Evolutionary conservation across 2,329 filamentous ascomycete genomes (phyloP), one percentile per base, ranked within the genome.

Genomic region (Colletotrichum sp.): DNA sequence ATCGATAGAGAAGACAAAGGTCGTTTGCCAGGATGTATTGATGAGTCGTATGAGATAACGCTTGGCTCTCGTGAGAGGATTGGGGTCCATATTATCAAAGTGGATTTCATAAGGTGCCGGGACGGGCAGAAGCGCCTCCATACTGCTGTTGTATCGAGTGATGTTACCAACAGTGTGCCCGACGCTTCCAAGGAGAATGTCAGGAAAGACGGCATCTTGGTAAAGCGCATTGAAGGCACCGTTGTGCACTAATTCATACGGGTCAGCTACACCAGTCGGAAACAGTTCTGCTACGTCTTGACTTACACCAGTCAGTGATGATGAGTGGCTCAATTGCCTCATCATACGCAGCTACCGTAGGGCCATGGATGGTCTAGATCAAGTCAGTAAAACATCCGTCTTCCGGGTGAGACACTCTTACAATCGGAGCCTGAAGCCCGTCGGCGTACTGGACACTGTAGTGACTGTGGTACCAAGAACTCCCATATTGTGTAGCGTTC

Each of bases 381-480:
- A 34, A 32, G 59, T 32, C 18, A 62, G 28, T 62, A 15, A 30
- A 62, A 21, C 4, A 62, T 15, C 26, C 6, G 2, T 24, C 16
- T 62, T 4, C 18, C 5, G 26, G 16, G 9, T 15, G 28, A 34
- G 8, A n/a, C 8, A 0, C n/a, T 34, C 59, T 67, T 62, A 92
- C 84, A 5, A 93, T 89, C 2, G 88, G 87, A 0, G 91, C 92
- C 24, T 88, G 81, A 1, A 92, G 81, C 16, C 91, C 91, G 36
- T 90, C 88, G 8, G 88, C 84, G 78, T 89, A 83, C 70, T 87
- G 85, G 0, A 84, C 79, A 3, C 83, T 82, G 65, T 85, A 87
- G 64, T 87, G 85, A 28, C 83, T 84, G 72, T 87, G 86, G 69
- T 87, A 87, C 86, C 85, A 86, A 4, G 81, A 80, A 3, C 82